These are phyloP conservation scores for Citrullus amarus DNA, from an alignment of 306 rosid species.

Conservation along the genomic window DNA sequence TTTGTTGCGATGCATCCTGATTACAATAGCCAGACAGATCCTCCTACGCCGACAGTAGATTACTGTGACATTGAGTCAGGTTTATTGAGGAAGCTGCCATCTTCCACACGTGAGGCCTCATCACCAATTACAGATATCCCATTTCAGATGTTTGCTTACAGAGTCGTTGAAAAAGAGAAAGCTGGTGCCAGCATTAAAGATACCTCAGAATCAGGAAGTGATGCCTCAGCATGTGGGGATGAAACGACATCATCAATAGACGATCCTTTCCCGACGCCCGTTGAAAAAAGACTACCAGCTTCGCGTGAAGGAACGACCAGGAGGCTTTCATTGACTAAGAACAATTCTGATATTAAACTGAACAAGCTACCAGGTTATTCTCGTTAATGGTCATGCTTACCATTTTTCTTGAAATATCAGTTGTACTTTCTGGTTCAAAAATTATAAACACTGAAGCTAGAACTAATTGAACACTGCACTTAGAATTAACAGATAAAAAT, in stretches of 20 bases:
- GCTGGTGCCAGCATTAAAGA: conserved; percentile 24
- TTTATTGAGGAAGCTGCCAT: conserved; percentile 43
- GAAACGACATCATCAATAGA: conserved; percentile 42
- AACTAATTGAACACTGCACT: neutral
- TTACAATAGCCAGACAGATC: conserved; percentile 36
- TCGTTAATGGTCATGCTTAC: neutral
- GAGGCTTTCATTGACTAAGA: conserved; percentile 26
- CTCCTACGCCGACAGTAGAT: conserved; percentile 43
- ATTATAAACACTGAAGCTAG: neutral
- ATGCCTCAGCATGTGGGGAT: conserved; percentile 63
- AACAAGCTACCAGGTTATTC: conserved; percentile 41
- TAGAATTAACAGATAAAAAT: neutral
- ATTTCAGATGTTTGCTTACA: conserved; percentile 68
- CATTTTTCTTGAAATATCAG: neutral
- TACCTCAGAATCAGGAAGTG: conserved; percentile 68
- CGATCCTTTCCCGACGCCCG: conserved; percentile 30
- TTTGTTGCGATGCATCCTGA: conserved; percentile 63
- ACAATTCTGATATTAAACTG: conserved; percentile 28
- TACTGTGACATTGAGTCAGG: conserved; percentile 59
- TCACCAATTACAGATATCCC: conserved; percentile 44
- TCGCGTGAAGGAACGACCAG: conserved; percentile 25
- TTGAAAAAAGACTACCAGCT: conserved; percentile 33
- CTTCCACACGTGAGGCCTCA: conserved; percentile 35
- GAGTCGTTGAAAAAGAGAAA: conserved; percentile 44
- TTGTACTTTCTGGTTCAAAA: neutral